phyloP scores from a whole-genome alignment of 257 asterid species.

The Coffea eugenioides region DNA sequence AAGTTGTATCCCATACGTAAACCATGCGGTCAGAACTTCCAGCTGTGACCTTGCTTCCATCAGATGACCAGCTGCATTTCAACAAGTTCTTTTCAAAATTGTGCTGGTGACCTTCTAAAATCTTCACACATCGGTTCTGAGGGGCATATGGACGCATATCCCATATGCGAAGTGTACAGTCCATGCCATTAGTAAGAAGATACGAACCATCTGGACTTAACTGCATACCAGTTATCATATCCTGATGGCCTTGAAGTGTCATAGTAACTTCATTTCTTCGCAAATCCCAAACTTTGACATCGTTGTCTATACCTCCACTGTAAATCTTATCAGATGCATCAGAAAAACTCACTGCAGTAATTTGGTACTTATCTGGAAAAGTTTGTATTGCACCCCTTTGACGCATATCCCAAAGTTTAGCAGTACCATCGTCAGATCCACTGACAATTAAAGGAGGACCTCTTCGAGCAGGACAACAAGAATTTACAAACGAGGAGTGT shows the following conservation, averaged over 20 bases:
- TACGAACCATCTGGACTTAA: slow-evolving; percentile 98
- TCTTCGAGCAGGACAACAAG: slow-evolving; percentile 89
- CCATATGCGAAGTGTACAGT: slow-evolving; percentile 87
- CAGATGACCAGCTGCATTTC: slow-evolving; percentile 97
- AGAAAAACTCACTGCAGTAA: slow-evolving; percentile 91
- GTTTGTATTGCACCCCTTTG: slow-evolving; percentile 96
- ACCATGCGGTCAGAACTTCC: slow-evolving; percentile 98
- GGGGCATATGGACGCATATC: slow-evolving; percentile 99
- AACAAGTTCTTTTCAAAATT: slow-evolving; percentile 92
- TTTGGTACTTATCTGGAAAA: slow-evolving; percentile 95
- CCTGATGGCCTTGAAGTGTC: slow-evolving; percentile 98
- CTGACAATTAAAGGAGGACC: slow-evolving; percentile 96
- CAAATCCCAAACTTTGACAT: slow-evolving; percentile 93
- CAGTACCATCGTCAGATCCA: slow-evolving; percentile 98
- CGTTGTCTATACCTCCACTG: slow-evolving; percentile 92
- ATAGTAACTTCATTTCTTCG: slow-evolving; percentile 82
- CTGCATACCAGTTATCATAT: slow-evolving; percentile 90
- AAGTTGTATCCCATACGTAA: slow-evolving; percentile 90
- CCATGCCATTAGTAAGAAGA: slow-evolving; percentile 95
- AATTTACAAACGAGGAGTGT: slow-evolving; percentile 83
- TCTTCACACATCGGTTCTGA: slow-evolving; percentile 91
- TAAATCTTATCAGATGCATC: slow-evolving; percentile 95
- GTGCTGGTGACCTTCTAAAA: slow-evolving; percentile 94
- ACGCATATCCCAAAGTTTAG: slow-evolving; percentile 99
- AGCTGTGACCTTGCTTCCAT: slow-evolving; percentile 94